Percentiles rank a stretch among this genome's conserved stretches.
phyloP scores from a whole-genome alignment of 192 early-diverging fungal species.

The Obelidium mucronatum region DNA sequence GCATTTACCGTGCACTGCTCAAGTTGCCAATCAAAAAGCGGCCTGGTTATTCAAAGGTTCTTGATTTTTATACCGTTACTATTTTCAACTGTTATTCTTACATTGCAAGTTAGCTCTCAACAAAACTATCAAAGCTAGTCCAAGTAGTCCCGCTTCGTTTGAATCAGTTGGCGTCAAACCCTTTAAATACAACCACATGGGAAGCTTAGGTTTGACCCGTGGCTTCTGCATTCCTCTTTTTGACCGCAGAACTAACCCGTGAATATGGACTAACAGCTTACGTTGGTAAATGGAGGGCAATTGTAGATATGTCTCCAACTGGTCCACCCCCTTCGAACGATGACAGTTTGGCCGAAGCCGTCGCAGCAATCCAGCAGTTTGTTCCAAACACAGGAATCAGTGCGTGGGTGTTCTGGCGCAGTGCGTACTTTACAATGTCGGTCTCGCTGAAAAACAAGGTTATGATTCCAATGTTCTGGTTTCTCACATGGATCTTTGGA shows the following conservation, averaged over 20 bases:
- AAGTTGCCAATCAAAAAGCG: conserved; percentile 83
- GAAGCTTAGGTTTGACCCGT: too few relatives aligned
- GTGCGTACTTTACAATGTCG: conserved; percentile 74
- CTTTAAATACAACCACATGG: conserved; percentile 68
- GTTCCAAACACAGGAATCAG: conserved; percentile 32
- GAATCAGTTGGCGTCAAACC: conserved; percentile 37
- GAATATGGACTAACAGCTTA: too few relatives aligned
- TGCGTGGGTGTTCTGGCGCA: conserved; percentile 71
- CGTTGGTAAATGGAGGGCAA: conserved; percentile 61
- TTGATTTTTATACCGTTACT: neutral
- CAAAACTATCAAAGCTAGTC: conserved; percentile 6
- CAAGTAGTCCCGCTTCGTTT: conserved; percentile 22
- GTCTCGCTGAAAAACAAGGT: conserved; percentile 75
- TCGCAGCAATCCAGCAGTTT: conserved; percentile 1
- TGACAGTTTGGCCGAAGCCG: neutral
- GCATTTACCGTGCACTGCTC: conserved; percentile 83
- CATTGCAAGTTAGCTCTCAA: conserved; percentile 25
- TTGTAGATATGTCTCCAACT: conserved; percentile 35
- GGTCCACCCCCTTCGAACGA: neutral
- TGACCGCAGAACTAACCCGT: neutral
- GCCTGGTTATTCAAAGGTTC: conserved; percentile 64
- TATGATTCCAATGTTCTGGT: conserved; percentile 36
- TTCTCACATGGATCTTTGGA: conserved; percentile 38
- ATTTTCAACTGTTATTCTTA: neutral
- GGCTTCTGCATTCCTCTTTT: neutral